Evolutionary conservation across 2,329 filamentous ascomycete species (phyloP), one percentile per base, ranked within the genome.

Genomic region (Pestalotiopsis sp.): DNA sequence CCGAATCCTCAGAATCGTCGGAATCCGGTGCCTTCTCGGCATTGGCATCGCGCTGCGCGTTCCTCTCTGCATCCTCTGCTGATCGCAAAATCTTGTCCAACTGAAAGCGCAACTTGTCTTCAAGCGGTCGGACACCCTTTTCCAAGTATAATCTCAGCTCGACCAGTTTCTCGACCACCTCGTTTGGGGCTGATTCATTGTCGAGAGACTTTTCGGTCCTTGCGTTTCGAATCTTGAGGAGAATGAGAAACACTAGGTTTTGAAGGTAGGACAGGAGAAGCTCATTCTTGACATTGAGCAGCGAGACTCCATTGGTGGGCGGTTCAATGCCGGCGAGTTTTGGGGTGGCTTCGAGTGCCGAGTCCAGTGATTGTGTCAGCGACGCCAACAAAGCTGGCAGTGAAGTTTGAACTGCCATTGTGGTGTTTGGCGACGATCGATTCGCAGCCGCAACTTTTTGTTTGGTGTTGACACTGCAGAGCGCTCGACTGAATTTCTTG

Each of bases 181-280:
- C 86, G 63, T 92, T 88, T 61, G 90, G 80, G 0, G 85, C 81
- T 1, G 78, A 75, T 0, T 83, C 78, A 6, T 76, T 74, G 63
- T 76, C 74, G 63, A 17, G 12, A 11, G 59, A 62, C 5, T 20
- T 36, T 0, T 75, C 74, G 4, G 59, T 69, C 70, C 78, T 75
- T 41, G 80, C 70, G 77, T 90, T 89, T 69, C 93, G 90, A 23
- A 98, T 81, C 76, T 97, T 95, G 49, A 97, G 81, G 1, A 97
- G 84, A 59, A 97, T 92, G 56, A 97, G 84, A 74, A 97, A 97
- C 59, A 96, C 93, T 4, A 98, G 89, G 76, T 97, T 97, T 76
- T 99, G 95, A 0, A 99, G 86, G 81, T 99, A 99, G 4, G 95
- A 95, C 52, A 99, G 90, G 20, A 99, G 90, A n/a, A 99, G 87